These are phyloP conservation scores for Osmanthus fragrans DNA, from an alignment of 257 asterid species.

Conservation along the genomic window DNA sequence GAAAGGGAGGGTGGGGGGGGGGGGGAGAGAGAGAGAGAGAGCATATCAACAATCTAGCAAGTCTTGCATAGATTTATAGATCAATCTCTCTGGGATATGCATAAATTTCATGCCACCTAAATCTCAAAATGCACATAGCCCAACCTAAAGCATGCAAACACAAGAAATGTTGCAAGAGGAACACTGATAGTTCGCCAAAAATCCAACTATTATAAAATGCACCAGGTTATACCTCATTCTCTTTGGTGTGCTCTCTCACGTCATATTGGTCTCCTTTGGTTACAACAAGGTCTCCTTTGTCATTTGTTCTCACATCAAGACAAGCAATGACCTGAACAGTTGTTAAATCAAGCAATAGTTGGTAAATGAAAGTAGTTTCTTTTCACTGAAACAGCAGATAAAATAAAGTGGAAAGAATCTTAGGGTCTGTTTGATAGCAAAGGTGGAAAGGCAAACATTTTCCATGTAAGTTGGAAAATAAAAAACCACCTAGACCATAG, in stretches of 20 bases:
- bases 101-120: background rate
- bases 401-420: conserved; percentile 3
- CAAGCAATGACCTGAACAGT: conserved; percentile 91
- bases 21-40: background rate
- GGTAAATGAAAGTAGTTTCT: conserved; percentile 4
- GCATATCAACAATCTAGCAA: background rate
- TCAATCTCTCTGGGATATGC: background rate
- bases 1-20: no score
- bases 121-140: background rate
- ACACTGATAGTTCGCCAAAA: background rate
- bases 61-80: background rate
- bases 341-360: conserved; percentile 16
- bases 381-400: background rate
- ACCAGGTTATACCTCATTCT: conserved; percentile 65
- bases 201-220: conserved; percentile 2
- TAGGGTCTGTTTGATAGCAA: no score
- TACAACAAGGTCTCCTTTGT: conserved; percentile 89
- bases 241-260: conserved; percentile 75
- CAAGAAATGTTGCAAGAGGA: background rate
- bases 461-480: no score
- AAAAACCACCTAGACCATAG: no score
- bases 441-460: no score
- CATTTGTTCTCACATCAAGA: conserved; percentile 96
- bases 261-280: conserved; percentile 99
- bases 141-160: background rate